phyloP scores from a whole-genome alignment of 805 yeast genomes.

The Myxozyma mucilagina region DNA sequence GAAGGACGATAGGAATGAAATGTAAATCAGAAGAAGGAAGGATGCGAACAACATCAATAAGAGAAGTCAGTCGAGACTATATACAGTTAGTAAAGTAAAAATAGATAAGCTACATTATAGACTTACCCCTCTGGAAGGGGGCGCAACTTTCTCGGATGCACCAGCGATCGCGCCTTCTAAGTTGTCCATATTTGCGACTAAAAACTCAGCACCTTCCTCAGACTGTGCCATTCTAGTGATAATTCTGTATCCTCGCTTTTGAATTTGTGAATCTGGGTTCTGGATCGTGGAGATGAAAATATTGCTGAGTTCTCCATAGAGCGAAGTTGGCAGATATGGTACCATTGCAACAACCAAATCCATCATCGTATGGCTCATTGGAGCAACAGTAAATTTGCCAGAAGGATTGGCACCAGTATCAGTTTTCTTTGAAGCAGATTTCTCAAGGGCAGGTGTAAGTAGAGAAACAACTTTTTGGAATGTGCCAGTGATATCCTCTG shows the following conservation, averaged over 20 bases:
- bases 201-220: conserved; percentile 59
- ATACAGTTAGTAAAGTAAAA: conserved; percentile 22
- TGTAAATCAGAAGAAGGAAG: conserved; percentile 66
- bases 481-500: conserved; percentile 61
- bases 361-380: conserved; percentile 79
- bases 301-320: conserved; percentile 72
- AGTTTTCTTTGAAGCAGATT: conserved; percentile 39
- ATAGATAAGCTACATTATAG: background rate
- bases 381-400: conserved; percentile 45
- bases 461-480: conserved; percentile 84
- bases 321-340: conserved; percentile 70
- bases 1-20: conserved; percentile 77
- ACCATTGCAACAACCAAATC: conserved; percentile 87
- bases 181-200: conserved; percentile 53
- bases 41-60: conserved; percentile 58
- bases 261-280: conserved; percentile 26
- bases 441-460: conserved; percentile 63
- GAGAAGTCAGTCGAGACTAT: conserved; percentile 74
- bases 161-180: conserved; percentile 46
- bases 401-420: conserved; percentile 37
- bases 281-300: conserved; percentile 71
- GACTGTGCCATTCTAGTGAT: conserved; percentile 68
- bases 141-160: conserved; percentile 47
- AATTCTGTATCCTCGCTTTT: conserved; percentile 33
- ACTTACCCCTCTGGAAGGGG: conserved; percentile 61